Conservation (phyloP, 2,329 filamentous ascomycete genomes). For the Plectosphaerella sp. region DNA sequence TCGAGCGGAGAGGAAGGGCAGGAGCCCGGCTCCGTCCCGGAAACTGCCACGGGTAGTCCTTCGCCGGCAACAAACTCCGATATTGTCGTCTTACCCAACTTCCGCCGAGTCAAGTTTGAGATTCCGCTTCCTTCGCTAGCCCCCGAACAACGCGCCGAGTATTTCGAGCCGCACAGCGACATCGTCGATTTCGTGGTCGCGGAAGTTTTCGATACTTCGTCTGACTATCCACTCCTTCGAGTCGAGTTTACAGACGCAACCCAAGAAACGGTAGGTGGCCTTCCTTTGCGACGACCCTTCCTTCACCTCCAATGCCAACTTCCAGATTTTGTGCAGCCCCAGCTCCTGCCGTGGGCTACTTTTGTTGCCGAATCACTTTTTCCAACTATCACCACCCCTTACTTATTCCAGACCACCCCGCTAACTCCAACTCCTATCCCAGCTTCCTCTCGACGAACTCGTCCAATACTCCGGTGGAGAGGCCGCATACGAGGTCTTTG, state of each 20-base stretch:
- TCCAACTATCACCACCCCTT: too few relatives aligned
- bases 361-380: too few relatives aligned
- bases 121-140: constrained; percentile 23
- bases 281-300: neutral
- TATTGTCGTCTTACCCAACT: neutral
- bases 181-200: constrained; percentile 31
- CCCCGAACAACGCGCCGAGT: constrained; percentile 20
- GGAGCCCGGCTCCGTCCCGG: too few relatives aligned
- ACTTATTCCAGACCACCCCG: neutral
- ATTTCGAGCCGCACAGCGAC: constrained; percentile 26
- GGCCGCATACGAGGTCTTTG: constrained; percentile 3
- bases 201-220: constrained; percentile 16
- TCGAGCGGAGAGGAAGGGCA: too few relatives aligned
- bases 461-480: constrained; percentile 3
- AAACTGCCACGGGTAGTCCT: too few relatives aligned
- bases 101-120: constrained; percentile 16
- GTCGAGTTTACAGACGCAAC: constrained; percentile 43
- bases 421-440: neutral
- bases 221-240: constrained; percentile 22
- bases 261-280: constrained; percentile 35
- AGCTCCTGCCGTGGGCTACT: too few relatives aligned
- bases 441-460: constrained; percentile 8
- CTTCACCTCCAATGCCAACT: too few relatives aligned
- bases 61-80: too few relatives aligned
- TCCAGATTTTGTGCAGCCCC: too few relatives aligned